These are phyloP conservation scores for Boeremia exigua DNA, from an alignment of 2,329 filamentous ascomycete species.

Conservation along the genomic window DNA sequence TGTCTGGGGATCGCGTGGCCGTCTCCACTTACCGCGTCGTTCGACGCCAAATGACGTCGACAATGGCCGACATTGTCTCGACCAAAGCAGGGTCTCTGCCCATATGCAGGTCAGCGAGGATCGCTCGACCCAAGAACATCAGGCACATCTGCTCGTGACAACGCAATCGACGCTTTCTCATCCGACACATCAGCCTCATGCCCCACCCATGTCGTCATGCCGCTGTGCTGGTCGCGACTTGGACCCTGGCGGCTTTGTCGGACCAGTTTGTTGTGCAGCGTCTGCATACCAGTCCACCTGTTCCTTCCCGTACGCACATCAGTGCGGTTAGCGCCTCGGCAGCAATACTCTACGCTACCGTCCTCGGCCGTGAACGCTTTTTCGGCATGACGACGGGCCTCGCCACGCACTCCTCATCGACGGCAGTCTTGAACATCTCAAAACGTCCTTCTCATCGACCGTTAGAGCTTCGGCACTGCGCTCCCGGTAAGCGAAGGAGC, in stretches of 20 bases:
- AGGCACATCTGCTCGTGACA: neutral
- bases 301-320: neutral
- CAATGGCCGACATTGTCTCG: neutral
- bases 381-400: neutral
- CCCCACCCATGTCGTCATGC: slow-evolving; percentile 10
- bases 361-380: neutral
- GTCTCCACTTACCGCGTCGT: neutral
- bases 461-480: neutral
- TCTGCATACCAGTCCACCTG: neutral
- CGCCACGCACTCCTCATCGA: neutral
- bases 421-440: neutral
- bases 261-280: neutral
- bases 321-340: slow-evolving; percentile 1
- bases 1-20: slow-evolving; percentile 9
- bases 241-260: neutral
- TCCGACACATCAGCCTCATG: neutral
- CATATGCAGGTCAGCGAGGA: slow-evolving; percentile 1
- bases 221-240: neutral
- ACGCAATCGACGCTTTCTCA: neutral
- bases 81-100: neutral
- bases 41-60: slow-evolving; percentile 7
- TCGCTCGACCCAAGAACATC: neutral
- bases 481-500: neutral
- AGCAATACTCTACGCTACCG: neutral
- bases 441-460: neutral